Percentiles rank a stretch among this genome's conserved stretches.
Evolutionary conservation across 345 rosid species (phyloP).

Genomic region (Cochlearia excelsa): DNA sequence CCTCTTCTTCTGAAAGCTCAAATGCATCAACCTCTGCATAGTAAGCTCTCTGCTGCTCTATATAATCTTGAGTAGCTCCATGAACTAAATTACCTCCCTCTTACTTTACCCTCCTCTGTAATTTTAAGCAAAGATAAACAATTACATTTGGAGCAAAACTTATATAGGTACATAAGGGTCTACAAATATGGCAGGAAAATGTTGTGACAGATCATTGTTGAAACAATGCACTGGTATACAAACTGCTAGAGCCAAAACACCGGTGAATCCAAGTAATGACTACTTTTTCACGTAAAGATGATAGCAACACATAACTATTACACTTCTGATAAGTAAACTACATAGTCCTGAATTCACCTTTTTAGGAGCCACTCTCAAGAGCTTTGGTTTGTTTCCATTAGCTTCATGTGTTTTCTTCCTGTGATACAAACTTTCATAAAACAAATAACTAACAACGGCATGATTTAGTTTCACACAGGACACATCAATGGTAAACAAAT

Average conservation of each 20-base stretch:
- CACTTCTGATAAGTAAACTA: slow-evolving; percentile 18
- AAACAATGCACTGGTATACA: neutral
- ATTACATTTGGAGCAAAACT: slow-evolving; percentile 12
- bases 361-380: slow-evolving; percentile 25
- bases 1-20: slow-evolving; percentile 66
- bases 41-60: no score
- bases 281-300: no score
- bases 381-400: slow-evolving; percentile 19
- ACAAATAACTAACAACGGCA: neutral
- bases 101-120: slow-evolving; percentile 43
- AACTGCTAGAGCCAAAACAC: slow-evolving; percentile 1
- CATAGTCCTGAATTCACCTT: slow-evolving; percentile 40
- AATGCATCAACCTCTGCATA: slow-evolving; percentile 44
- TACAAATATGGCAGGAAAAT: no score
- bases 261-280: neutral
- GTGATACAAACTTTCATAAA: slow-evolving; percentile 18
- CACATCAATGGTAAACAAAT: slow-evolving; percentile 13
- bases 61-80: neutral
- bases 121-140: neutral
- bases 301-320: slow-evolving; percentile 1
- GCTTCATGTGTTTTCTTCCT: slow-evolving; percentile 26
- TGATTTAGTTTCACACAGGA: neutral
- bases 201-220: no score
- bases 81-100: slow-evolving; percentile 19
- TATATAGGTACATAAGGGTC: neutral